Percentiles rank a stretch among this genome's conserved stretches.
phyloP scores from a whole-genome alignment of 1,284 basidiomycete genomes.

The Leccinum pachyderme region DNA sequence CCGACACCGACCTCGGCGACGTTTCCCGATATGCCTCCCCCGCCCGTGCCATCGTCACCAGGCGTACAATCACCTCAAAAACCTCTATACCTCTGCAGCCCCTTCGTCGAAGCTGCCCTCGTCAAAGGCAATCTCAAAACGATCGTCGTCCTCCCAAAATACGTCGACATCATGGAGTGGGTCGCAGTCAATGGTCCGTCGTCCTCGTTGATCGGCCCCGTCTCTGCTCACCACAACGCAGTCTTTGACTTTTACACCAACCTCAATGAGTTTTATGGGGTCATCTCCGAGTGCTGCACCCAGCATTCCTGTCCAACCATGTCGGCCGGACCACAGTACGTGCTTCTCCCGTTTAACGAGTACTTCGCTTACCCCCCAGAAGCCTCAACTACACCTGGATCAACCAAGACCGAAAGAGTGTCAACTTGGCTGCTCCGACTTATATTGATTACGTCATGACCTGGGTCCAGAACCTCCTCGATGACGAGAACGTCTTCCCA shows the following conservation, averaged over 20 bases:
- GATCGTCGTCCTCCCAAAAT: slow-evolving; percentile 96
- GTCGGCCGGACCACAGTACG: slow-evolving; percentile 87
- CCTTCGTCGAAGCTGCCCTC: slow-evolving; percentile 94
- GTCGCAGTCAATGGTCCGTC: slow-evolving; percentile 88
- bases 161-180: slow-evolving; percentile 98
- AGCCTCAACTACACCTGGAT: slow-evolving; percentile 97
- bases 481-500: slow-evolving; percentile 92
- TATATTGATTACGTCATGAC: slow-evolving; percentile 99
- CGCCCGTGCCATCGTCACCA: slow-evolving; percentile 43
- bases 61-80: slow-evolving; percentile 42
- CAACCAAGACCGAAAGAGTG: slow-evolving; percentile 91
- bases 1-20: slow-evolving; percentile 69
- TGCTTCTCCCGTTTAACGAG: slow-evolving; percentile 13
- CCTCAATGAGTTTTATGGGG: slow-evolving; percentile 96
- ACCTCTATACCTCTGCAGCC: slow-evolving; percentile 89
- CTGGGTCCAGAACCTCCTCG: slow-evolving; percentile 93
- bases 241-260: slow-evolving; percentile 97
- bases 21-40: slow-evolving; percentile 46
- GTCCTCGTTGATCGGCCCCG: background rate
- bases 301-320: slow-evolving; percentile 88
- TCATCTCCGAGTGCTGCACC: slow-evolving; percentile 94
- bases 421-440: slow-evolving; percentile 91
- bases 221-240: slow-evolving; percentile 29
- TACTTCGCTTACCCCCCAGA: slow-evolving; percentile 32
- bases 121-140: slow-evolving; percentile 99